Evolutionary conservation across 495 filamentous ascomycete genomes (phyloP).

Genomic region (Apiosordaria backusii): DNA sequence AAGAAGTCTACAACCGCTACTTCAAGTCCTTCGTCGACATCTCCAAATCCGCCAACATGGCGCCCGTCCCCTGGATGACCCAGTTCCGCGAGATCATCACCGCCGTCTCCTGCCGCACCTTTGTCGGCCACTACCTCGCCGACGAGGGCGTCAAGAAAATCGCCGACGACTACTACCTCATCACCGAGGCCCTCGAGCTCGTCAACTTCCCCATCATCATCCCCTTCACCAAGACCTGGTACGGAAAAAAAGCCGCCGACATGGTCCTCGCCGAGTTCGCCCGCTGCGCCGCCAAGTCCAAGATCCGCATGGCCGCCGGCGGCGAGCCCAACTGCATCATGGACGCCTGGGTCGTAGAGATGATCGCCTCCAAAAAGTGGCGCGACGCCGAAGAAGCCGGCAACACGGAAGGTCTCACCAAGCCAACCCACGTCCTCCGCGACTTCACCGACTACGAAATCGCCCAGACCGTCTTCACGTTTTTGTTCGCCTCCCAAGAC

Average conservation of each 20-base stretch:
- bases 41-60: conserved; percentile 63
- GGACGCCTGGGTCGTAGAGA: conserved; percentile 86
- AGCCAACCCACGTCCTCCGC: conserved; percentile 76
- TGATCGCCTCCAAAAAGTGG: conserved; percentile 77
- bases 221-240: conserved; percentile 94
- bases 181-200: conserved; percentile 91
- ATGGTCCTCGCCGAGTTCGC: conserved; percentile 88
- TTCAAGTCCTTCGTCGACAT: conserved; percentile 73
- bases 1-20: conserved; percentile 86
- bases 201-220: conserved; percentile 99
- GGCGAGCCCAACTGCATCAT: conserved; percentile 87
- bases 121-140: conserved; percentile 92
- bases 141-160: conserved; percentile 91
- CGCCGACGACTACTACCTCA: conserved; percentile 92
- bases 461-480: conserved; percentile 91
- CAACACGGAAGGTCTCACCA: conserved; percentile 63
- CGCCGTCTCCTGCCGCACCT: conserved; percentile 90
- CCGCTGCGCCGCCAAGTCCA: conserved; percentile 89
- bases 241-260: conserved; percentile 91
- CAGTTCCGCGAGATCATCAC: conserved; percentile 95
- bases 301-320: conserved; percentile 86
- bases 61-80: conserved; percentile 83
- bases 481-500: conserved; percentile 97
- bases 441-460: conserved; percentile 92
- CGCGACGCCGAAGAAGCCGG: conserved; percentile 67